Evolutionary conservation across 1,284 basidiomycete species (phyloP), one percentile per base, ranked within the genome.

Genomic region (Puccinia polysora): DNA sequence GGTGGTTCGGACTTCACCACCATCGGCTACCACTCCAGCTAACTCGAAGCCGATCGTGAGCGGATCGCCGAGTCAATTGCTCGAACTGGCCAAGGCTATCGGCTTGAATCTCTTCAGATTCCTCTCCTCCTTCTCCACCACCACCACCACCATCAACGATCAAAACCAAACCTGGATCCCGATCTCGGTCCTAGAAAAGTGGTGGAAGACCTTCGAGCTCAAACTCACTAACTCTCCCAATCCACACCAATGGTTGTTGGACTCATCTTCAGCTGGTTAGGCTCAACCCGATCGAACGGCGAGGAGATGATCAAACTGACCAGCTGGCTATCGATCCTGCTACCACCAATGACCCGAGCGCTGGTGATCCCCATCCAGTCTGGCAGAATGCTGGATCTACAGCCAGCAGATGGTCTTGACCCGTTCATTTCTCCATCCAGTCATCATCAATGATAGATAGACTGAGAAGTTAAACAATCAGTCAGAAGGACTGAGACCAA

Each of bases 101-200:
- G 86, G 87, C 30, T 86, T 86, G 76, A 85, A 93, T 80, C 81
- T 94, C 53, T 86, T 92, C 82, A 91, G 91, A 78, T 93, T 90
- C 78, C 78, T 93, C 3, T 86, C 88, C 47, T 86, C 89, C 0
- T 95, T 93, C 77, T 84, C 83, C 10, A 36, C 20, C 30, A 36
- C 40, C 1, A 5, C 53, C 28, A 38, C 36, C 8, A 43, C n/a
- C n/a, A n/a, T n/a, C n/a, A n/a, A n/a, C n/a, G n/a, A n/a, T n/a
- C n/a, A 45, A 34, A 20, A 52, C 14, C 53, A 49, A 18, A 43
- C 30, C 49, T 69, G 67, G 67, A 40, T 69, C 43, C 43, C 53
- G 15, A 30, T 69, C 23, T 15, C 23, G 18, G 38, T 43, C n/a
- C 30, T 69, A 40, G 67, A 69, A 32, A 69, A 69, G 20, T 69